A percentile compares a stretch with the other conserved stretches of the same genome.
These are phyloP conservation scores for Cytauxzoon felis DNA, from an alignment of 169 alveolate species.

Conservation along the genomic window DNA sequence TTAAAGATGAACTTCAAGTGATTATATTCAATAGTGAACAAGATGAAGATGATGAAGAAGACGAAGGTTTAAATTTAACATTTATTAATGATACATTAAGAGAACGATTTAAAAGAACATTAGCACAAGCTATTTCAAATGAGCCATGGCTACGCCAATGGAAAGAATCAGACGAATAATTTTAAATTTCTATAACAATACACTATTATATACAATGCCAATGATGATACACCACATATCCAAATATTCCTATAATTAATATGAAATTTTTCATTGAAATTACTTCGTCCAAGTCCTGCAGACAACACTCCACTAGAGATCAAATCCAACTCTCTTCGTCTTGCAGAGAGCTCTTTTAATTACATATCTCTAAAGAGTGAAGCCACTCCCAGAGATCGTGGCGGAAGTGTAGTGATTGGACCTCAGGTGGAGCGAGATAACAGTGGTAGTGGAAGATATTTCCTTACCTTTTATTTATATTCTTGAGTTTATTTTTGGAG, in stretches of 20 bases:
- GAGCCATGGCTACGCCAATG: slow-evolving; percentile 42
- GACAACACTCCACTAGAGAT: too few species aligned
- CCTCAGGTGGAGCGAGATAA: too few species aligned
- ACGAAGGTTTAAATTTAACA: not conserved
- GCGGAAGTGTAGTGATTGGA: too few species aligned
- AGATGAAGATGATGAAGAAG: slow-evolving; percentile 13
- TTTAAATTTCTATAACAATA: slow-evolving; percentile 19
- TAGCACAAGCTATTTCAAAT: slow-evolving; percentile 37
- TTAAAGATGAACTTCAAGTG: not conserved
- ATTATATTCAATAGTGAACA: not conserved
- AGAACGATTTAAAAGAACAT: slow-evolving; percentile 42
- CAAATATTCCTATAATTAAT: slow-evolving; percentile 43
- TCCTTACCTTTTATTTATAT: too few species aligned
- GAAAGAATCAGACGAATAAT: not conserved
- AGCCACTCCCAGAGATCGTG: too few species aligned
- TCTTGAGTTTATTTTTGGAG: too few species aligned
- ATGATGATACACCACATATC: slow-evolving; percentile 12
- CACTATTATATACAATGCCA: slow-evolving; percentile 1
- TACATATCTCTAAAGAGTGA: too few species aligned
- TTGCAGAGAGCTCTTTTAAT: too few species aligned
- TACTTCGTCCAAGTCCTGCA: too few species aligned
- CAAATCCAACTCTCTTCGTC: too few species aligned
- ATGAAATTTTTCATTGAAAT: too few species aligned
- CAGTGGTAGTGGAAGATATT: too few species aligned
- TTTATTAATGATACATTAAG: slow-evolving; percentile 27